These are phyloP conservation scores for Plasmodium billcollinsi DNA, from an alignment of 169 alveolate genomes.

Conservation along the genomic window DNA sequence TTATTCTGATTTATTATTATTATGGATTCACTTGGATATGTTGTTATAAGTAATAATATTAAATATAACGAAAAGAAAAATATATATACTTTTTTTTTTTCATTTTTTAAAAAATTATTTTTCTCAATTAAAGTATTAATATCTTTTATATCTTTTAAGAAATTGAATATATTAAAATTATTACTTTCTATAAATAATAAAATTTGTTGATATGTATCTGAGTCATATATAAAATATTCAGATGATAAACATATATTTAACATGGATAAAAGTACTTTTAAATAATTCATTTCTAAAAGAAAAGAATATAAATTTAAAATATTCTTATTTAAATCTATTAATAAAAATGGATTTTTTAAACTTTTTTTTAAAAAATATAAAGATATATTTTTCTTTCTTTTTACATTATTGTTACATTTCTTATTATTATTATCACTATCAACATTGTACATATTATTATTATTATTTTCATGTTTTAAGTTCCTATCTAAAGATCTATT, in stretches of 20 bases:
- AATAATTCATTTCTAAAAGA: conserved; percentile 23
- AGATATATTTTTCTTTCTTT: neutral
- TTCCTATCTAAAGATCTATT: too few species aligned
- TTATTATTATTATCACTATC: neutral
- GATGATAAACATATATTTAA: conserved; percentile 48
- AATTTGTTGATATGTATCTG: conserved; percentile 17
- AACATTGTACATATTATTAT: neutral
- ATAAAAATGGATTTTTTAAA: conserved; percentile 21
- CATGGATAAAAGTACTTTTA: conserved; percentile 32
- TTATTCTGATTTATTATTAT: conserved; percentile 37
- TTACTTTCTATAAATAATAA: conserved; percentile 29
- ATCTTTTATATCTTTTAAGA: conserved; percentile 14
- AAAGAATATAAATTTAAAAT: conserved; percentile 33
- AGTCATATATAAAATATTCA: conserved; percentile 54
- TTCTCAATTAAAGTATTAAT: neutral
- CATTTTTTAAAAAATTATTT: neutral
- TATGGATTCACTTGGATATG: conserved; percentile 48
- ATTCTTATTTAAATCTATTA: conserved; percentile 31
- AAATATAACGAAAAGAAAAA: conserved; percentile 39
- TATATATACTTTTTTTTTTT: conserved; percentile 21
- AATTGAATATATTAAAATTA: conserved; percentile 15
- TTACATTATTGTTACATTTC: neutral
- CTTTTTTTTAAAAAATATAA: conserved; percentile 15
- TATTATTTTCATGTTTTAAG: neutral
- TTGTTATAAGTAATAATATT: conserved; percentile 19